phyloP scores from a whole-genome alignment of 2,329 filamentous ascomycete genomes.

The Penicillium carneum region DNA sequence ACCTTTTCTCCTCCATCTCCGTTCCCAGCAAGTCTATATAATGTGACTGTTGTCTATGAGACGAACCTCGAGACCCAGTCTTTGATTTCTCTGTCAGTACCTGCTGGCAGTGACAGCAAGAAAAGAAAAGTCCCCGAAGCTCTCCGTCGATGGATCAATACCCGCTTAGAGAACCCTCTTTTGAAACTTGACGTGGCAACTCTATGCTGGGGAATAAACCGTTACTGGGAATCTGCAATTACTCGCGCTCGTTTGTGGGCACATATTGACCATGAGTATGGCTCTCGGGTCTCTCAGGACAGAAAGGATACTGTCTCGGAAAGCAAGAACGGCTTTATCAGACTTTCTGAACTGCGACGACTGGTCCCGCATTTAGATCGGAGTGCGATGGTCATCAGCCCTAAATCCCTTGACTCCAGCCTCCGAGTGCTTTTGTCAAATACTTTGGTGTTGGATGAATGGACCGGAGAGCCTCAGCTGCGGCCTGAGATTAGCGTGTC shows the following conservation, averaged over 20 bases:
- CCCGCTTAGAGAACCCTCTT: conserved; percentile 46
- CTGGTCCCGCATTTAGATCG: conserved; percentile 49
- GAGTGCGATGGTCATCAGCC: conserved; percentile 45
- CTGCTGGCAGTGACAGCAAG: conserved; percentile 25
- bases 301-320: conserved; percentile 13
- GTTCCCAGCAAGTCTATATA: conserved; percentile 46
- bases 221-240: conserved; percentile 52
- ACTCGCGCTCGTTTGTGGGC: conserved; percentile 51
- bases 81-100: conserved; percentile 44
- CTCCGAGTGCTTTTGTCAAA: conserved; percentile 46
- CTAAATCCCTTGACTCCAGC: conserved; percentile 17
- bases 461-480: conserved; percentile 52
- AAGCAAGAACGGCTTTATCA: conserved; percentile 27
- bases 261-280: conserved; percentile 41
- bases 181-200: conserved; percentile 50
- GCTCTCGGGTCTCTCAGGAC: conserved; percentile 22
- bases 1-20: conserved; percentile 47
- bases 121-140: conserved; percentile 39
- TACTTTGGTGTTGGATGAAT: conserved; percentile 46
- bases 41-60: conserved; percentile 45
- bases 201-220: conserved; percentile 52
- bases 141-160: conserved; percentile 47
- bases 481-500: conserved; percentile 47
- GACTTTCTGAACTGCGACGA: conserved; percentile 36
- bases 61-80: conserved; percentile 47